phyloP scores from a whole-genome alignment of 2,329 filamentous ascomycete species.

The Aureobasidium vineae region DNA sequence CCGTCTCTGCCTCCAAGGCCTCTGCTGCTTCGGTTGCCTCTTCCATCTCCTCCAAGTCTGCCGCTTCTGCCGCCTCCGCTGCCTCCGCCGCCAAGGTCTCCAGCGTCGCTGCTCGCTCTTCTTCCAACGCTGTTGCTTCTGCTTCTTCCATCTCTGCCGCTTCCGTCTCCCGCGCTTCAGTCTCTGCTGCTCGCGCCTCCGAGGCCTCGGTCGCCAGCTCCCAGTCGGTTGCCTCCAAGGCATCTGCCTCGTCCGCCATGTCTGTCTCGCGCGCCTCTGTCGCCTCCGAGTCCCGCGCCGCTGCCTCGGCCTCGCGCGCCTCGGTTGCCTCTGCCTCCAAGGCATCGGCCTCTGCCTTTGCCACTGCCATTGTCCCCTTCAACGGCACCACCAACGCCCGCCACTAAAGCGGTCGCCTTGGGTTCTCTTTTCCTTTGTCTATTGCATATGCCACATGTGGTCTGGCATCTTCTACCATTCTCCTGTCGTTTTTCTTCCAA shows the following conservation, averaged over 20 bases:
- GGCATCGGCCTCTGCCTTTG: conserved; percentile 15
- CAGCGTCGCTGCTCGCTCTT: conserved; percentile 1
- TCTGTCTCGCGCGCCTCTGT: conserved; percentile 5
- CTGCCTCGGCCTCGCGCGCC: conserved; percentile 12
- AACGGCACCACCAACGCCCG: conserved; percentile 23
- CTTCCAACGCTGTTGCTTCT: neutral
- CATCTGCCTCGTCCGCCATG: neutral
- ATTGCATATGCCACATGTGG: conserved; percentile 20
- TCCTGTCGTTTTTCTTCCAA: conserved; percentile 2
- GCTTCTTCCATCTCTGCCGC: conserved; percentile 13
- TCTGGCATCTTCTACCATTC: conserved; percentile 7
- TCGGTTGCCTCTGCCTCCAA: conserved; percentile 13
- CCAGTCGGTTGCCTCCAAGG: neutral
- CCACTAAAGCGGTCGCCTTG: neutral
- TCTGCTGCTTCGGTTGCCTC: conserved; percentile 23
- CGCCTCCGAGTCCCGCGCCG: conserved; percentile 16
- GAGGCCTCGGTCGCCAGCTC: neutral
- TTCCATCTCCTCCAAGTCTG: conserved; percentile 5
- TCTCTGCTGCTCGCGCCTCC: conserved; percentile 18
- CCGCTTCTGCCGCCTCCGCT: conserved; percentile 6
- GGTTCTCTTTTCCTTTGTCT: neutral
- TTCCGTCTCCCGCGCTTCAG: conserved; percentile 17
- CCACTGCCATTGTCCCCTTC: conserved; percentile 18
- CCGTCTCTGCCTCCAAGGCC: conserved; percentile 22
- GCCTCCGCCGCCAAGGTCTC: conserved; percentile 11